Base-by-base conservation (phyloP, 2,329 filamentous ascomycete species). In the Cytospora piceicola region DNA sequence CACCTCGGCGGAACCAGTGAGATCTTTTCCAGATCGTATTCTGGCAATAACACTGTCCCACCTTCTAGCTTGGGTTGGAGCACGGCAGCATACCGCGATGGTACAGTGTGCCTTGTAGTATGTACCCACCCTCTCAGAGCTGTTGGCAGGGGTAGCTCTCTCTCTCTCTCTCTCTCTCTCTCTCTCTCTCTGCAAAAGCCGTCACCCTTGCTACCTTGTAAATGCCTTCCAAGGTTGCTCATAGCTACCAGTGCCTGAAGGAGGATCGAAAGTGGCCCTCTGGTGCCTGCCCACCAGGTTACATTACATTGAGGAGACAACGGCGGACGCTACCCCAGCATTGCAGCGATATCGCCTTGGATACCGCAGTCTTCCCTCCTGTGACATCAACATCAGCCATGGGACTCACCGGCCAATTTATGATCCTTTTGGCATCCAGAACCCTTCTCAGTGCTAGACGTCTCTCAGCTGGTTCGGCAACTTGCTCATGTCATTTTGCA, bases 71-170 rank as follows among this genome's bases (percentile, higher is more conserved):
- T 62, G 42, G 30, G 32, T 36, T 20, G 7, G 4, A 61, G 49
- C 15, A 36, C 34, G 24, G 7, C 12, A 53, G 32, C 22, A 27
- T 51, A 55, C 34, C 51, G 32, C 32, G 32, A 34, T 34, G 11
- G 32, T 34, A 34, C 32, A 20, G 59, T 51, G 34, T 55, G 20
- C 24, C 27, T 29, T 32, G 42, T 32, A 34, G 52, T 58, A 58
- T 52, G 34, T 46, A 53, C 52, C 34, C 63, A 53, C 49, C 63
- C 46, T 39, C 46, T 55, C 61, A 56, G 52, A 57, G 60, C 56
- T 67, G 61, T 57, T n/a, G 56, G 61, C 65, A 60, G 52, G 64
- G 65, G 61, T 64, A 64, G 65, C 65, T 64, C 11, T 22, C 36
- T 49, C 29, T 61, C 36, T 49, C 29, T 61, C 36, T 49, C 29